A percentile compares a stretch with the other conserved stretches of the same genome.
Evolutionary conservation across 2,329 filamentous ascomycete species (phyloP).

Genomic region (Cladobotryum protrusum): DNA sequence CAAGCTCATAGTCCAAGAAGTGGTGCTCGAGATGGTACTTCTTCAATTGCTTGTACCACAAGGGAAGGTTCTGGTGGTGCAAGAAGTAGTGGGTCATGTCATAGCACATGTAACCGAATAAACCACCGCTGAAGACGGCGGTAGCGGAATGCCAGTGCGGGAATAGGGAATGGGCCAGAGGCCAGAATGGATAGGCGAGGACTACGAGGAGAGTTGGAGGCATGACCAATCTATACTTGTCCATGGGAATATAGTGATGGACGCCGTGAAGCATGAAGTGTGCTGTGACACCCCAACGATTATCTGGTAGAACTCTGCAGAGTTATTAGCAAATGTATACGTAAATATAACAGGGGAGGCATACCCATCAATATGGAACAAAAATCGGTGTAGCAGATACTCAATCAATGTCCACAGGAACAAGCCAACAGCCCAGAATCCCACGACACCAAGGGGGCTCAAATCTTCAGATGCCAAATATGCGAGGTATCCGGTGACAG

Average conservation of each 20-base stretch:
- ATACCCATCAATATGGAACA: constrained; percentile 92
- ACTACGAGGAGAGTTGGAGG: constrained; percentile 80
- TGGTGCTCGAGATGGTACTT: constrained; percentile 97
- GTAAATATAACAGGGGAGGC: constrained; percentile 26
- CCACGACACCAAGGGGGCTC: constrained; percentile 40
- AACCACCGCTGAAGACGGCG: constrained; percentile 77
- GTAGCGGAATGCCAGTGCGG: constrained; percentile 77
- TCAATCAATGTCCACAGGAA: constrained; percentile 85
- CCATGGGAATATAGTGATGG: constrained; percentile 99
- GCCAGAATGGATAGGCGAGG: constrained; percentile 87
- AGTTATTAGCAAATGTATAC: constrained; percentile 23
- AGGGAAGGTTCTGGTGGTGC: constrained; percentile 85
- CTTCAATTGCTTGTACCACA: constrained; percentile 88
- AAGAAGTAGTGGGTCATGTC: constrained; percentile 98
- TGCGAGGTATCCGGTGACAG: constrained; percentile 68
- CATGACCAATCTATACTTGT: constrained; percentile 95
- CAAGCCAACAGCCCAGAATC: constrained; percentile 65
- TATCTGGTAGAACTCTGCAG: constrained; percentile 77
- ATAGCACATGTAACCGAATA: constrained; percentile 95
- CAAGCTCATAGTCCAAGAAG: constrained; percentile 96
- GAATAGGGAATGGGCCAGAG: constrained; percentile 76
- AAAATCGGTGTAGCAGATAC: constrained; percentile 78
- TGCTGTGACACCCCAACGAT: constrained; percentile 74
- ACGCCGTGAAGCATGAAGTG: constrained; percentile 96
- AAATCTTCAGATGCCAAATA: constrained; percentile 59